Evolutionary conservation across 176 grass and related monocot species (phyloP).

Genomic region (Elymus sibiricus): DNA sequence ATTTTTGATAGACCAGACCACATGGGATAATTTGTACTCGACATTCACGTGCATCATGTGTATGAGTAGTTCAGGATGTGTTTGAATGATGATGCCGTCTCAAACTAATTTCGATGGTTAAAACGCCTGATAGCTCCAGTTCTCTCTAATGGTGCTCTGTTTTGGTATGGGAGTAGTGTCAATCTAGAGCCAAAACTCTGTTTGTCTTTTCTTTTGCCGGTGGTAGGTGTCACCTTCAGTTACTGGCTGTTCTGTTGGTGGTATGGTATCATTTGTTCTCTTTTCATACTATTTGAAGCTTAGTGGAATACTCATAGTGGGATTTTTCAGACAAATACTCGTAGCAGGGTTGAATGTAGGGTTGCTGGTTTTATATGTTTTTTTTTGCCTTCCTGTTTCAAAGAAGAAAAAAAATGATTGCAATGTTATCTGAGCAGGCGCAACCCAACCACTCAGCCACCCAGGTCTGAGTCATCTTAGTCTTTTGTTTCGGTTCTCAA

Average conservation of each 20-base stretch:
- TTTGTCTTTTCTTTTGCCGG: neutral
- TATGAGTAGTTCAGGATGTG: neutral
- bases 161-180: neutral
- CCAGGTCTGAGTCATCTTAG: neutral
- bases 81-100: neutral
- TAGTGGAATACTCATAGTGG: neutral
- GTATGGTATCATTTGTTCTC: neutral
- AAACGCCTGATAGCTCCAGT: no score
- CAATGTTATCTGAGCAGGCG: neutral
- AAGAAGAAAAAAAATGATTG: no score
- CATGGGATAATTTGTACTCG: neutral
- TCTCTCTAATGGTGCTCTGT: neutral
- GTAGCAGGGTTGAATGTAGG: no score
- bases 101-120: neutral
- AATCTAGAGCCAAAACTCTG: neutral
- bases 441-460: neutral
- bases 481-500: neutral
- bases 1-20: neutral
- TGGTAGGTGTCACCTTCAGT: neutral
- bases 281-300: neutral
- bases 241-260: neutral
- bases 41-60: neutral
- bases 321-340: no score
- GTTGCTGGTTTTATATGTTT: no score
- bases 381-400: no score